phyloP scores from a whole-genome alignment of 257 asterid genomes.

The Gentiana dahurica region DNA sequence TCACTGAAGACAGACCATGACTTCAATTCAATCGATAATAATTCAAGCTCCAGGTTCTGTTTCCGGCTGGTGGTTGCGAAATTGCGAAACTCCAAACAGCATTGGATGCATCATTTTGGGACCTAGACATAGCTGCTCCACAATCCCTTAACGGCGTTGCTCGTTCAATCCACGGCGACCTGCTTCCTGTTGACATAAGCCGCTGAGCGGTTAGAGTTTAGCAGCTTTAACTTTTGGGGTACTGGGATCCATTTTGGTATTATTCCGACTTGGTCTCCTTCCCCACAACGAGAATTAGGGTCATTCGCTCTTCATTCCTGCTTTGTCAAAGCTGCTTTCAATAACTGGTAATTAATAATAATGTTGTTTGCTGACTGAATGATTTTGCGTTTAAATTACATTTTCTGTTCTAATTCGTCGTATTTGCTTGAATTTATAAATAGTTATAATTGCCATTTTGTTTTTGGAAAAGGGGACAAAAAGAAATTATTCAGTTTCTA shows the following conservation, averaged over 20 bases:
- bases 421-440: no score
- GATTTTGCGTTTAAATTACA: no score
- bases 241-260: constrained; percentile 72
- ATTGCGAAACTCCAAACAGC: constrained; percentile 73
- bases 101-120: constrained; percentile 87
- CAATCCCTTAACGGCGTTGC: constrained; percentile 54
- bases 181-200: constrained; percentile 61
- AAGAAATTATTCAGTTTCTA: no score
- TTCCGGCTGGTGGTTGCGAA: neutral
- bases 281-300: constrained; percentile 58
- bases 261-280: constrained; percentile 56
- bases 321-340: constrained; percentile 27
- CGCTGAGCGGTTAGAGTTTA: constrained; percentile 47
- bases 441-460: no score
- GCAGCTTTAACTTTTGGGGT: constrained; percentile 42
- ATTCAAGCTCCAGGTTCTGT: no score
- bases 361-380: neutral
- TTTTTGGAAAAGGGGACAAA: no score
- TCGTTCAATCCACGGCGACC: constrained; percentile 69
- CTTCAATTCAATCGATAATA: no score
- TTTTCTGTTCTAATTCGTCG: no score
- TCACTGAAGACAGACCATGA: no score
- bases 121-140: constrained; percentile 58
- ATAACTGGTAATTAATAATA: constrained; percentile 32
- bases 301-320: constrained; percentile 68